Evolutionary conservation across 441 rosid species (phyloP), one percentile per base, ranked within the genome.

Genomic region (Populus trichocarpa): DNA sequence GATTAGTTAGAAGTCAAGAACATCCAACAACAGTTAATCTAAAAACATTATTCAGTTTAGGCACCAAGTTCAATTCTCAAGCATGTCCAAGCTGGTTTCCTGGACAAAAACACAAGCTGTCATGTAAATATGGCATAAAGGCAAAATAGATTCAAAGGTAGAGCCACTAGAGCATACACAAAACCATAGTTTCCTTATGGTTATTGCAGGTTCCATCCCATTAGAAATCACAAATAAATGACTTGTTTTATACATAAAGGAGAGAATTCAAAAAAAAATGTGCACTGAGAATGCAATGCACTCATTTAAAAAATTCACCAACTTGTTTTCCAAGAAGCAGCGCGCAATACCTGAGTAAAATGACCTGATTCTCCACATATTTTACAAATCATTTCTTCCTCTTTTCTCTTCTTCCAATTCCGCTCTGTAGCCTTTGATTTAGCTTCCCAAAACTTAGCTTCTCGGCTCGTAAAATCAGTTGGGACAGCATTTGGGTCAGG

Each of bases 401-500:
- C 99, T 88, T 96, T 96, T 79, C 95, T 89, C 87, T 96, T 96
- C 86, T 96, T 96, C 99, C 99, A 96, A 73, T 90, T 96, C 84
- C 99, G 88, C 88, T 96, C 99, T 23, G 97, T 96, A 68, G 99
- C 99, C 84, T 93, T 96, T 2, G 99, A 96, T 75, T 96, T 96
- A 72, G 99, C 99, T 81, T 96, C 98, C 99, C 98, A 96, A 75
- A 94, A 93, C 88, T 96, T 96, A 35, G 99, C 98, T 75, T 96
- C 99, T 35, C 99, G 89, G 83, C 98, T 94, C 22, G 97, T 96
- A 81, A 96, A 96, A 85, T 93, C 99, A 0, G 99, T 96, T 1
- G 99, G 99, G n/a, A 96, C 99, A 50, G 97, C 97, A 81, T 96
- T 90, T 1, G 96, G 98, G 79, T 96, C 98, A 36, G 87, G 95